These are phyloP conservation scores for Candida stauntonica DNA, from an alignment of 805 yeast species.

Conservation along the genomic window DNA sequence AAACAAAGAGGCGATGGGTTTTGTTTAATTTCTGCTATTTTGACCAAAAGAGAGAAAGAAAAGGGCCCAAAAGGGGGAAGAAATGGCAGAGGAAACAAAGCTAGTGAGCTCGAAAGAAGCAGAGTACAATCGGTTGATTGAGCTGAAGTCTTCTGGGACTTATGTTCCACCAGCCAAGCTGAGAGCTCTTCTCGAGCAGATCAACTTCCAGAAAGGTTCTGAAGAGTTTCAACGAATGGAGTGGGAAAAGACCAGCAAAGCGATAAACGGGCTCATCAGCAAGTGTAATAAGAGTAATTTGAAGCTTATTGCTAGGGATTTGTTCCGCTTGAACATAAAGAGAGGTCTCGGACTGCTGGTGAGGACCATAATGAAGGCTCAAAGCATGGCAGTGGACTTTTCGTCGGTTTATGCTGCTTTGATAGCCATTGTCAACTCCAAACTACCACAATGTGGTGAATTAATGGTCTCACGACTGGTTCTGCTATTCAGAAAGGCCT, in stretches of 20 bases:
- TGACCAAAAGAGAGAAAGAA: no score
- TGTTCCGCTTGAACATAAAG: constrained; percentile 54
- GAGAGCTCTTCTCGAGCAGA: constrained; percentile 36
- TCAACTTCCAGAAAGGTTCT: constrained; percentile 28
- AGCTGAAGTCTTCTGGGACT: constrained; percentile 38
- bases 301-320: constrained; percentile 39
- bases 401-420: constrained; percentile 55
- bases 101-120: constrained; percentile 20
- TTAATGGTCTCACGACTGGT: constrained; percentile 49
- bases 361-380: constrained; percentile 53
- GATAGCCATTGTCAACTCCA: constrained; percentile 55
- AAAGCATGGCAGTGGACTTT: constrained; percentile 35
- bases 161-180: constrained; percentile 54
- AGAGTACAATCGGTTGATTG: constrained; percentile 35
- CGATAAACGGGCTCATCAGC: constrained; percentile 46
- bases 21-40: background rate
- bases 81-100: constrained; percentile 1
- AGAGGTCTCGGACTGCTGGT: constrained; percentile 60
- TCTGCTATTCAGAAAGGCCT: constrained; percentile 53
- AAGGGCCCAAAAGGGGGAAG: no score
- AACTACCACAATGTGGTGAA: constrained; percentile 66
- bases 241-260: constrained; percentile 52
- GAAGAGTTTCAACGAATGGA: constrained; percentile 44
- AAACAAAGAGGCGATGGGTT: constrained; percentile 2
- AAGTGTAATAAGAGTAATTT: constrained; percentile 44